Evolutionary conservation across 1,284 basidiomycete genomes (phyloP).

Genomic region (Naganishia sp.): DNA sequence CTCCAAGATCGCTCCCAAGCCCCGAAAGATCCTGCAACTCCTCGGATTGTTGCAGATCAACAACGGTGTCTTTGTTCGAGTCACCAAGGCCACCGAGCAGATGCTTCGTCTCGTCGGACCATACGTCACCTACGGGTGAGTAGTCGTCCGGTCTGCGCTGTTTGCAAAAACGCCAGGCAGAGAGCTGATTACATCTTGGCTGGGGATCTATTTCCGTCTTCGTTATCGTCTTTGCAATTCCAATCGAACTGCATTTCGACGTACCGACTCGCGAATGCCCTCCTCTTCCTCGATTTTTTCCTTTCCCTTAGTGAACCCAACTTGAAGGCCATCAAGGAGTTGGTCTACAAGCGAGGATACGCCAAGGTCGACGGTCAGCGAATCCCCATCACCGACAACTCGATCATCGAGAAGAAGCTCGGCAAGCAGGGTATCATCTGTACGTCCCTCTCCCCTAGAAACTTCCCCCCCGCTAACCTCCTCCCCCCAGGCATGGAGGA

Average conservation of each 20-base stretch:
- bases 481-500: constrained; percentile 71
- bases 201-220: constrained; percentile 13
- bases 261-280: neutral
- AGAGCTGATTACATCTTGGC: constrained; percentile 36
- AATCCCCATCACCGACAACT: constrained; percentile 91
- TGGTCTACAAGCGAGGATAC: constrained; percentile 99
- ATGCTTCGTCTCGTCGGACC: constrained; percentile 98
- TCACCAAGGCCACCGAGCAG: constrained; percentile 93
- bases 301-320: constrained; percentile 73
- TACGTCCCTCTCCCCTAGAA: constrained; percentile 34
- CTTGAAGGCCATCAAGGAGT: constrained; percentile 92
- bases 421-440: constrained; percentile 96
- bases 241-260: neutral
- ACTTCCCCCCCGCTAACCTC: neutral
- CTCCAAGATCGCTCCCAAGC: constrained; percentile 99
- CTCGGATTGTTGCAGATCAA: constrained; percentile 99
- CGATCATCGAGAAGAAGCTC: constrained; percentile 86
- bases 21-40: constrained; percentile 97
- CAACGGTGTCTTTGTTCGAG: constrained; percentile 98
- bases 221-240: neutral
- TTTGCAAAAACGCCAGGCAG: constrained; percentile 31
- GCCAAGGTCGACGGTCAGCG: constrained; percentile 98
- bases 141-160: constrained; percentile 37
- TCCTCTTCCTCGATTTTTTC: constrained; percentile 24
- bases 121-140: constrained; percentile 92